A percentile compares a stretch with the other conserved stretches of the same genome.
Evolutionary conservation across 2,329 filamentous ascomycete genomes (phyloP).

Genomic region (Lachnellula willkommii): DNA sequence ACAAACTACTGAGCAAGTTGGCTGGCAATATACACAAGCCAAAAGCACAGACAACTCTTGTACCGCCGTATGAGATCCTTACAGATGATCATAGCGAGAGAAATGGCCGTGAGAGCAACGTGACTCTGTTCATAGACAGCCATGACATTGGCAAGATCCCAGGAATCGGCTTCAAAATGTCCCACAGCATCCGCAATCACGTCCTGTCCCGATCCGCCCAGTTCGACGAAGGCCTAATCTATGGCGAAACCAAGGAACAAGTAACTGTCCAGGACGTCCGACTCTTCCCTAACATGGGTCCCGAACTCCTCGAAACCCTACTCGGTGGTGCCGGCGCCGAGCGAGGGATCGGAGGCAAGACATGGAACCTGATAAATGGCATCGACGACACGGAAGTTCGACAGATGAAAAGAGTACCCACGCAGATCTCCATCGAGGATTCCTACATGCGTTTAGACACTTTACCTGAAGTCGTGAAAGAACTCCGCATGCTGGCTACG

Average conservation of each 20-base stretch:
- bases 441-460: slow-evolving; percentile 72
- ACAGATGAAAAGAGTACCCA: slow-evolving; percentile 64
- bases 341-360: slow-evolving; percentile 62
- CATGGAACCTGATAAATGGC: slow-evolving; percentile 78
- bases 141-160: slow-evolving; percentile 77
- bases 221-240: slow-evolving; percentile 40
- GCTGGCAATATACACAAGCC: slow-evolving; percentile 83
- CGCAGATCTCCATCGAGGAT: slow-evolving; percentile 92
- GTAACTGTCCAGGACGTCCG: slow-evolving; percentile 65
- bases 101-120: slow-evolving; percentile 39
- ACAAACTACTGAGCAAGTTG: slow-evolving; percentile 80
- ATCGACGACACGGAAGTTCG: slow-evolving; percentile 71
- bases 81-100: slow-evolving; percentile 25
- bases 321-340: slow-evolving; percentile 65
- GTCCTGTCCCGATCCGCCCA: slow-evolving; percentile 43
- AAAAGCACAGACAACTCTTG: slow-evolving; percentile 75
- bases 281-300: slow-evolving; percentile 54
- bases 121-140: slow-evolving; percentile 65
- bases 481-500: slow-evolving; percentile 61
- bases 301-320: slow-evolving; percentile 60
- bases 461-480: slow-evolving; percentile 56
- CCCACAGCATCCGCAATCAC: slow-evolving; percentile 59
- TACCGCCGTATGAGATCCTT: slow-evolving; percentile 51
- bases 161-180: slow-evolving; percentile 77
- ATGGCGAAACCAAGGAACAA: slow-evolving; percentile 46